Percentiles rank a stretch among this genome's conserved stretches.
These are phyloP conservation scores for Zizania palustris DNA, from an alignment of 202 grass and related monocot species.

Conservation along the genomic window DNA sequence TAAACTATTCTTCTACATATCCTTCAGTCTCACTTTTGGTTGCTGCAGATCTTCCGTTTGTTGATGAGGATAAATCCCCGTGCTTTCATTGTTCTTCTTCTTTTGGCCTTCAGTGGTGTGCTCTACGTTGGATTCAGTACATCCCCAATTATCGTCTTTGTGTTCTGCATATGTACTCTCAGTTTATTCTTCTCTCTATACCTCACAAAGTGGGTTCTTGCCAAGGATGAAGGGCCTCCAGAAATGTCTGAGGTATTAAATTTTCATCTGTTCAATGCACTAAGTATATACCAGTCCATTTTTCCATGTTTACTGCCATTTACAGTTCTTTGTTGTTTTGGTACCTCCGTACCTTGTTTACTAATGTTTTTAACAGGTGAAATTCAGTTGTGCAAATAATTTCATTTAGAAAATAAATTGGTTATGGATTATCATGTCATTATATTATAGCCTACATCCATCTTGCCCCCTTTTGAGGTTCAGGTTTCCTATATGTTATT, in stretches of 20 bases:
- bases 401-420: slow-evolving; percentile 20
- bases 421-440: slow-evolving; percentile 6
- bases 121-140: slow-evolving; percentile 88
- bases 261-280: slow-evolving; percentile 26
- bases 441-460: slow-evolving; percentile 8
- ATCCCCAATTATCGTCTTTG: slow-evolving; percentile 93
- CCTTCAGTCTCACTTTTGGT: slow-evolving; percentile 37
- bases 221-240: slow-evolving; percentile 96
- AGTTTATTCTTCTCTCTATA: slow-evolving; percentile 93
- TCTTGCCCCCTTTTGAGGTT: neutral
- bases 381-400: slow-evolving; percentile 20
- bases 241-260: slow-evolving; percentile 92
- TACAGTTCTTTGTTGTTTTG: slow-evolving; percentile 11
- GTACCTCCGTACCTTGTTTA: neutral
- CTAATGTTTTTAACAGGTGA: slow-evolving; percentile 8
- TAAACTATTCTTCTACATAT: neutral
- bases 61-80: slow-evolving; percentile 89
- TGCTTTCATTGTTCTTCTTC: slow-evolving; percentile 67
- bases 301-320: slow-evolving; percentile 27
- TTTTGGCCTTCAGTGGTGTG: slow-evolving; percentile 68
- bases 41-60: slow-evolving; percentile 77
- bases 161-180: slow-evolving; percentile 90
- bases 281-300: slow-evolving; percentile 19
- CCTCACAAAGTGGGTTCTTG: slow-evolving; percentile 98
- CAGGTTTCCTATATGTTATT: slow-evolving; percentile 18